phyloP scores from a whole-genome alignment of 305 asterid species.

The Andrographis paniculata region DNA sequence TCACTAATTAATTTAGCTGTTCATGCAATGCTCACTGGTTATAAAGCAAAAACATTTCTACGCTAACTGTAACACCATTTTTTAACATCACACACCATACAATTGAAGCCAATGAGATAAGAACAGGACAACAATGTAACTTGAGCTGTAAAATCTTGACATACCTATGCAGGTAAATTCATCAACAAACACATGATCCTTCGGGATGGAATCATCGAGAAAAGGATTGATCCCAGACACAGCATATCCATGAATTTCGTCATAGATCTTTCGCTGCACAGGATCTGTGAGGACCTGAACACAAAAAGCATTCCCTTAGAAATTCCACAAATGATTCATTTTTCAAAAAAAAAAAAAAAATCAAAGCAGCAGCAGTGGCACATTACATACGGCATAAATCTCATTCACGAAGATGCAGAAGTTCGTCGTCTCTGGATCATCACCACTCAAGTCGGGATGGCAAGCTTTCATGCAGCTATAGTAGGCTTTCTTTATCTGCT shows the following conservation, averaged over 20 bases:
- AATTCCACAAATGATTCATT: conserved; percentile 8
- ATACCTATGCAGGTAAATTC: conserved; percentile 98
- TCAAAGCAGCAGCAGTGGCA: no score
- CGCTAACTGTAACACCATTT: no score
- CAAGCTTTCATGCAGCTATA: conserved; percentile 92
- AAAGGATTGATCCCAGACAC: conserved; percentile 85
- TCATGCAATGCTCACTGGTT: no score
- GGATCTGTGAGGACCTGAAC: conserved; percentile 96
- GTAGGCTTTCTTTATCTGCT: conserved; percentile 85
- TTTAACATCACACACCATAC: no score
- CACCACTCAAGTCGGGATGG: conserved; percentile 96
- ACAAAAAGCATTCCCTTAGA: conserved; percentile 20
- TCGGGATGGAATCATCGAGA: conserved; percentile 58
- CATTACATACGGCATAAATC: conserved; percentile 58
- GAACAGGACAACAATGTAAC: conserved; percentile 7
- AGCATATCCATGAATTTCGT: conserved; percentile 90
- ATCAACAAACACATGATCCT: conserved; percentile 85
- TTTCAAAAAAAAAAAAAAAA: no score
- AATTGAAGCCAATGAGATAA: no score
- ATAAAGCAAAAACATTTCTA: no score
- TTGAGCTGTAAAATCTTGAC: no score
- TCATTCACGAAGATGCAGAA: conserved; percentile 93
- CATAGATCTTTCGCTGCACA: conserved; percentile 83
- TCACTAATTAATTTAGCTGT: no score
- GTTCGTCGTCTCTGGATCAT: conserved; percentile 78